Evolutionary conservation across 2,329 filamentous ascomycete genomes (phyloP).

Genomic region (Fusarium sp.): DNA sequence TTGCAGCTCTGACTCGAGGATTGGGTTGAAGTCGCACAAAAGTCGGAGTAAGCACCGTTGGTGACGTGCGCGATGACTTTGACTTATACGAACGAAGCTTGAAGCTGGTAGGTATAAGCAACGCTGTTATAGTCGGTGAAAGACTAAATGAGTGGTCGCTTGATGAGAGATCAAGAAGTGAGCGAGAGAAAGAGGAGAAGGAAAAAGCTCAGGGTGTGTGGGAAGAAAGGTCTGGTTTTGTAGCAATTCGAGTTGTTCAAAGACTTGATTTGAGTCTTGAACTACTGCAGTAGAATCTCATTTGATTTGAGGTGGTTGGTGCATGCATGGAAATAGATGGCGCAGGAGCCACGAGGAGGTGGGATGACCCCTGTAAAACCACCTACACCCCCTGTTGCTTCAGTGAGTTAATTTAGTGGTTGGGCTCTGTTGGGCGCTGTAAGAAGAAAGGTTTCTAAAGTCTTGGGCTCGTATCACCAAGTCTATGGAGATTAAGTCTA

Average conservation of each 20-base stretch:
- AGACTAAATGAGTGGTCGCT: conserved; percentile 1
- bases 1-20: not conserved
- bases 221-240: conserved; percentile 28
- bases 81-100: conserved; percentile 17
- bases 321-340: conserved; percentile 36
- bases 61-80: conserved; percentile 20
- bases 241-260: conserved; percentile 20
- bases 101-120: not conserved
- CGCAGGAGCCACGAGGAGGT: conserved; percentile 32
- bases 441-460: not conserved
- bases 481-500: conserved; percentile 17
- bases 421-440: conserved; percentile 15
- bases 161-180: conserved; percentile 14
- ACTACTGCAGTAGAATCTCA: not conserved
- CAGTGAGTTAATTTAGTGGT: conserved; percentile 26
- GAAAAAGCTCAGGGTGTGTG: conserved; percentile 21
- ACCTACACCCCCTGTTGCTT: conserved; percentile 16
- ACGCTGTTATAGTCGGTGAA: not conserved
- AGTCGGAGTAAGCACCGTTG: not conserved
- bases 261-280: conserved; percentile 2
- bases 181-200: not conserved
- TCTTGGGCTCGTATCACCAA: not conserved
- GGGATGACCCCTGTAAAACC: conserved; percentile 26
- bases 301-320: conserved; percentile 32
- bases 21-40: not conserved